A percentile compares a stretch with the other conserved stretches of the same genome.
These are phyloP conservation scores for Fusarium circinatum DNA, from an alignment of 2,329 filamentous ascomycete species.

Conservation along the genomic window DNA sequence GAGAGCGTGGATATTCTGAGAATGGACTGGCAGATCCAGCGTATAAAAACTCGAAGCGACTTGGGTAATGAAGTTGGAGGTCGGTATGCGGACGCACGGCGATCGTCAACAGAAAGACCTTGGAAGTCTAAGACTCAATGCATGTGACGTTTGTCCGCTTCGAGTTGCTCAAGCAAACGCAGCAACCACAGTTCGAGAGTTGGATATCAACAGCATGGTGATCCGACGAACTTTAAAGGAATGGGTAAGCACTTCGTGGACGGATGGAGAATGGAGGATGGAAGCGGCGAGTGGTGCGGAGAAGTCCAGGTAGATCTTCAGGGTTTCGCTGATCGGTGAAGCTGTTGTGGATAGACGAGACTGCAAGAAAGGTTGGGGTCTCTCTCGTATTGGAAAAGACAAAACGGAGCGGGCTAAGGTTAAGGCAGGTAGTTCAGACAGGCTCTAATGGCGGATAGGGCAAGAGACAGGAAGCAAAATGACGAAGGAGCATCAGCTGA, in stretches of 20 bases:
- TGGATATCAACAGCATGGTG: slow-evolving; percentile 37
- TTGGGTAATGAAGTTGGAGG: not conserved
- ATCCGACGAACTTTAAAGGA: slow-evolving; percentile 15
- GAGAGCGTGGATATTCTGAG: not conserved
- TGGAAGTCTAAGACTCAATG: slow-evolving; percentile 5
- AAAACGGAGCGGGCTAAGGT: slow-evolving; percentile 16
- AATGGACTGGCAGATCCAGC: not conserved
- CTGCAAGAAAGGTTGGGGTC: slow-evolving; percentile 1
- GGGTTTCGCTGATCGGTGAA: slow-evolving; percentile 42
- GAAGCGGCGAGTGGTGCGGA: slow-evolving; percentile 19
- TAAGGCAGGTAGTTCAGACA: slow-evolving; percentile 2
- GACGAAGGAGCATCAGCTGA: slow-evolving; percentile 33
- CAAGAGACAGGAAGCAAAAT: slow-evolving; percentile 28
- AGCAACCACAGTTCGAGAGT: slow-evolving; percentile 22
- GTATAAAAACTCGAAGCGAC: not conserved
- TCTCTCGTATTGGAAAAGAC: slow-evolving; percentile 4
- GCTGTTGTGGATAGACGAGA: slow-evolving; percentile 21
- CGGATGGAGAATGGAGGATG: slow-evolving; percentile 8
- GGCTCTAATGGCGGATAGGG: slow-evolving; percentile 1
- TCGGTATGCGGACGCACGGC: not conserved
- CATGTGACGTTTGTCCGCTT: slow-evolving; percentile 27
- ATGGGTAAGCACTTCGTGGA: slow-evolving; percentile 21
- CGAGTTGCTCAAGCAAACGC: slow-evolving; percentile 21
- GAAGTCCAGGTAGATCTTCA: slow-evolving; percentile 37
- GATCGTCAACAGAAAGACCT: slow-evolving; percentile 2